Percentiles rank a stretch among this genome's conserved stretches.
Conservation (phyloP, 2,329 filamentous ascomycete genomes). For the Tolypocladium endophyticum region DNA sequence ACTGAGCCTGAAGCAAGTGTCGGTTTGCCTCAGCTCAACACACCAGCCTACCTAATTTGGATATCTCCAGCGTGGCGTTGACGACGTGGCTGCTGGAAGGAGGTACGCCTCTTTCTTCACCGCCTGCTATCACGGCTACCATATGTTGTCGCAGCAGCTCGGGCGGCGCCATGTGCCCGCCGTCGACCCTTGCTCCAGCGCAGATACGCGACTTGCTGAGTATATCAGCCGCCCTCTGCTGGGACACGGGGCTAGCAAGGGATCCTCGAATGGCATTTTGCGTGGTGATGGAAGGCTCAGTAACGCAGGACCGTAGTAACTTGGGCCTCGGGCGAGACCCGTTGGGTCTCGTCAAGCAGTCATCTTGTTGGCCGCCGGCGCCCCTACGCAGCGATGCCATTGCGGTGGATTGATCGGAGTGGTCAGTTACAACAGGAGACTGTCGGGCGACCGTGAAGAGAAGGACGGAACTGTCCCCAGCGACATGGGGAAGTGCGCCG, state of each 20-base stretch:
- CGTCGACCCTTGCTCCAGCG: constrained; percentile 15
- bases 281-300: constrained; percentile 47
- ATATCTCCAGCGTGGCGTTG: constrained; percentile 11
- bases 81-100: constrained; percentile 11
- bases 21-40: neutral
- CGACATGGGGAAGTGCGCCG: neutral
- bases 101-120: constrained; percentile 9
- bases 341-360: neutral
- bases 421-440: neutral
- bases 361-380: neutral
- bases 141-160: constrained; percentile 7
- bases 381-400: neutral
- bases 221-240: constrained; percentile 42
- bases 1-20: neutral
- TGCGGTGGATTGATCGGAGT: neutral
- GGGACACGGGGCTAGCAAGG: constrained; percentile 35
- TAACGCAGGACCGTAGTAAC: constrained; percentile 42
- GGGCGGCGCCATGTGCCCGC: neutral
- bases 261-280: constrained; percentile 42
- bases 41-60: constrained; percentile 14
- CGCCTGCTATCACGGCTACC: constrained; percentile 12
- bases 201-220: constrained; percentile 43
- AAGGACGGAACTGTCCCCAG: neutral
- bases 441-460: neutral
- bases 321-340: neutral